These are phyloP conservation scores for Verticillium nonalfalfae DNA, from an alignment of 2,329 filamentous ascomycete genomes.

Conservation along the genomic window DNA sequence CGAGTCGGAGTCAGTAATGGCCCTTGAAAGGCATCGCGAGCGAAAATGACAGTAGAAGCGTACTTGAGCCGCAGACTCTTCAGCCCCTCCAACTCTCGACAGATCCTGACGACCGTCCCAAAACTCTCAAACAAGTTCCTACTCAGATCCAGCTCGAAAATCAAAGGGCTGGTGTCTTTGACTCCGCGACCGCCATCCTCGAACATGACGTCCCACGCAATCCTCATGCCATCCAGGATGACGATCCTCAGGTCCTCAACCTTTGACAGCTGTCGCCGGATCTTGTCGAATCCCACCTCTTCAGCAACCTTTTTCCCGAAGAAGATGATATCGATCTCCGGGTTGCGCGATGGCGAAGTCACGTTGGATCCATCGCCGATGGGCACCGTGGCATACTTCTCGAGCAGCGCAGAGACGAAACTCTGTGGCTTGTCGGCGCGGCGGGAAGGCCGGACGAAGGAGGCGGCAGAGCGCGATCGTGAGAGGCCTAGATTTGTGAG, in stretches of 20 bases:
- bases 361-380: constrained; percentile 5
- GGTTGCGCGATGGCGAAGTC: constrained; percentile 12
- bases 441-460: constrained; percentile 77
- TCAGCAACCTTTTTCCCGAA: constrained; percentile 75
- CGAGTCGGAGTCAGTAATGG: constrained; percentile 9
- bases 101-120: constrained; percentile 63
- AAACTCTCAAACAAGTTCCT: constrained; percentile 72
- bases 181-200: constrained; percentile 29
- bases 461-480: constrained; percentile 65
- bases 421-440: constrained; percentile 60
- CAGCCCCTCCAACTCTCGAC: constrained; percentile 60
- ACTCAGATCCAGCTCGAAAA: constrained; percentile 77
- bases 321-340: constrained; percentile 49
- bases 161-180: constrained; percentile 51
- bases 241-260: constrained; percentile 74
- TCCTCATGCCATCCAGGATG: constrained; percentile 70
- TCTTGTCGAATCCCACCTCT: constrained; percentile 94
- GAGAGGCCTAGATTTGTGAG: constrained; percentile 43
- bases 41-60: constrained; percentile 19
- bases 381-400: constrained; percentile 72
- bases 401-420: constrained; percentile 72
- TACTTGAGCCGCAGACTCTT: constrained; percentile 66
- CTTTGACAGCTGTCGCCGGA: constrained; percentile 70
- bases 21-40: not conserved
- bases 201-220: constrained; percentile 34